Evolutionary conservation across 768 basidiomycete genomes (phyloP).

Genomic region (Suillus brevipes): DNA sequence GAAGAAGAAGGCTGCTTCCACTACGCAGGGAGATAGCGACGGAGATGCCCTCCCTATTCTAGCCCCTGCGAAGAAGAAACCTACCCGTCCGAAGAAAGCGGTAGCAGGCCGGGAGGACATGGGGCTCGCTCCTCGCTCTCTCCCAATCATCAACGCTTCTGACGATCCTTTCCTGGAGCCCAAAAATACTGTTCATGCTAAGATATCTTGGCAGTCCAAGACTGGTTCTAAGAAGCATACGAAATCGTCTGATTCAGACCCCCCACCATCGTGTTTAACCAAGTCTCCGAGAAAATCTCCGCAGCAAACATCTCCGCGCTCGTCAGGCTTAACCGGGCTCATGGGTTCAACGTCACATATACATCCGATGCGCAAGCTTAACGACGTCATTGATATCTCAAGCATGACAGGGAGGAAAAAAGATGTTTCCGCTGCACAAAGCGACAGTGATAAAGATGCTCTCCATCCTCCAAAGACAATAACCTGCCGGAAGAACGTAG

Average conservation of each 20-base stretch:
- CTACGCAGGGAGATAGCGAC: conserved; percentile 11
- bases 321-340: conserved; percentile 14
- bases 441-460: conserved; percentile 6
- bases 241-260: conserved; percentile 22
- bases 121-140: not conserved
- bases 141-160: not conserved
- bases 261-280: conserved; percentile 28
- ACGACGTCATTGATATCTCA: conserved; percentile 35
- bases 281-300: conserved; percentile 1
- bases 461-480: not conserved
- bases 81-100: not conserved
- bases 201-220: not conserved
- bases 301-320: conserved; percentile 14
- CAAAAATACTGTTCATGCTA: not conserved
- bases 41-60: conserved; percentile 1
- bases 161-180: not conserved
- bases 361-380: conserved; percentile 12
- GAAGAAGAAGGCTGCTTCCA: conserved; percentile 21
- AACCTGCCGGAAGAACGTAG: not conserved
- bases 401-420: conserved; percentile 27
- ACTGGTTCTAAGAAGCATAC: conserved; percentile 1
- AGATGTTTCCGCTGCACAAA: not conserved
- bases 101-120: not conserved
- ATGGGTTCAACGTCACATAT: conserved; percentile 1
- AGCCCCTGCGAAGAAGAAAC: conserved; percentile 1